Evolutionary conservation across 2,329 filamentous ascomycete species (phyloP).

Genomic region (Ophiostoma perfectum): DNA sequence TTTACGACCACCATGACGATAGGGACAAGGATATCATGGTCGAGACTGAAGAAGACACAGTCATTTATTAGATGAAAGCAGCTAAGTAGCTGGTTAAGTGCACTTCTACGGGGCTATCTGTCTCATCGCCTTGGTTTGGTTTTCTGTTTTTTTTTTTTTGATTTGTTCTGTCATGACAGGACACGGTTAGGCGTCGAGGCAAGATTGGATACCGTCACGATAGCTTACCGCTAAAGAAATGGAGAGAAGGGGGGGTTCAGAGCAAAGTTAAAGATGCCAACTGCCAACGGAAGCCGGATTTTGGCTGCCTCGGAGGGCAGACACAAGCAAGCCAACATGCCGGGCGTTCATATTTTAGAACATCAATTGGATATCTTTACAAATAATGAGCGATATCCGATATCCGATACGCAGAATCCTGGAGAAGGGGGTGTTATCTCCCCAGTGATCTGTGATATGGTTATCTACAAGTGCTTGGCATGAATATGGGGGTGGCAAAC

Average conservation of each 20-base stretch:
- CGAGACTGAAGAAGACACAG: constrained; percentile 81
- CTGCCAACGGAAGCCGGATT: neutral
- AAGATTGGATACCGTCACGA: neutral
- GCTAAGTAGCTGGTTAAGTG: neutral
- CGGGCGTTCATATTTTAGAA: neutral
- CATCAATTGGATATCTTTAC: neutral
- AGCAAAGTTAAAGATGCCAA: neutral
- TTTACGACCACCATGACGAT: constrained; percentile 50
- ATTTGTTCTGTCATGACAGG: neutral
- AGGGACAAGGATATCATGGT: constrained; percentile 76
- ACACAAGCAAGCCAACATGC: neutral
- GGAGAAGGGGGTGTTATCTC: neutral
- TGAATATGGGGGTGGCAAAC: constrained; percentile 1
- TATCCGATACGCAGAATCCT: neutral
- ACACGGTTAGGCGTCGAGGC: neutral
- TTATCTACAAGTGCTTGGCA: neutral
- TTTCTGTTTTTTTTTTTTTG: neutral
- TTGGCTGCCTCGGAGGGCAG: neutral
- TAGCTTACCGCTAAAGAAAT: neutral
- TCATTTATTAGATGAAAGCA: constrained; percentile 62
- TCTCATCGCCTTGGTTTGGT: neutral
- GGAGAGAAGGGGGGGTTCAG: neutral
- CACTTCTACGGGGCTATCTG: neutral
- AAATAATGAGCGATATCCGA: neutral
- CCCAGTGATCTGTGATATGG: neutral